Base-by-base conservation (phyloP, 495 filamentous ascomycete species). In the Lasiosphaeria hispida region DNA sequence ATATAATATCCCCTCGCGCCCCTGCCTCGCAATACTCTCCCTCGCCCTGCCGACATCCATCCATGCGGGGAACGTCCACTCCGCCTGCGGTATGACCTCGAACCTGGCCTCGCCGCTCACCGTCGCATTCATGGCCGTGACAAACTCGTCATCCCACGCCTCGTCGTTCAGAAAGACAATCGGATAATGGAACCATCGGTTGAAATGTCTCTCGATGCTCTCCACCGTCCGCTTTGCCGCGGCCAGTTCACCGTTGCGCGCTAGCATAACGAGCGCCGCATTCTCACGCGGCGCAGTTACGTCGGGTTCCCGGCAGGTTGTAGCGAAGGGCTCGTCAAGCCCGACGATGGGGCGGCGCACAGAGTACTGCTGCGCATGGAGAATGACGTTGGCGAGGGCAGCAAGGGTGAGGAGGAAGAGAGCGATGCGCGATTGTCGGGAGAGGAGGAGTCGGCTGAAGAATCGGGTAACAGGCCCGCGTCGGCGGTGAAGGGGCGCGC, bases 151-250 rank as follows among this genome's bases (percentile, higher is more conserved):
- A 70, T 82, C 83, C 76, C 96, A 97, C 6, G 85, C 85, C 58
- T 85, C 85, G 70, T 98, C 92, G 71, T 98, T 98, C 58, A 98
- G 77, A 71, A 98, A 97, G 43, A 98, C 89, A 70, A 96, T 92
- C 19, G 93, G 94, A 73, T 98, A 98, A 68, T 96, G 80, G 72
- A 90, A 98, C 93, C 93, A 97, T 57, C 87, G 84, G 71, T 98
- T 98, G 83, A 98, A 98, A 69, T 96, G 92, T 53, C 90, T 79
- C 72, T 98, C 94, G 63, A 98, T 91, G 50, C 90, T 95, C 71
- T 92, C 88, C 52, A 97, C 81, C 4, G 91, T 96, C 66, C 92
- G 84, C 43, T 94, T 83, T n/a, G 96, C 93, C 47, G 90, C 87
- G 1, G 92, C 88, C 50, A 94, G 67, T 71, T 98, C 94, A 69